Base-by-base conservation (phyloP, 2,329 filamentous ascomycete species). In the Claviceps sp. region DNA sequence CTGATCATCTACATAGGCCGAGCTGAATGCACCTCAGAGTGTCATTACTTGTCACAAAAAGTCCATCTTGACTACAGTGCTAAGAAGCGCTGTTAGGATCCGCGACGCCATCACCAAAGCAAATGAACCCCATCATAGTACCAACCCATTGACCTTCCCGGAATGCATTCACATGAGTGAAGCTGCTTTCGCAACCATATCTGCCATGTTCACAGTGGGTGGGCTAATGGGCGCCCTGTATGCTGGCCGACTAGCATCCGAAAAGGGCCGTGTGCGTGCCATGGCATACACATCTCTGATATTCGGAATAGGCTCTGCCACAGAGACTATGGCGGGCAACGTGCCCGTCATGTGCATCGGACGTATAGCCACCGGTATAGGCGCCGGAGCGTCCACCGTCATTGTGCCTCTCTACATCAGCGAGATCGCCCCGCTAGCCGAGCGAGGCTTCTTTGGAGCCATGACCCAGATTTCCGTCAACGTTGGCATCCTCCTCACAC, bases 401-500 rank as follows among this genome's bases (percentile, higher is more conserved):
- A 87, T 96, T 38, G 89, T 94, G 2, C 93, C 93, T 0, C 79
- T 98, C 20, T 98, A 95, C 72, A 89, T 98, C 59, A 90, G 89
- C 46, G 93, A 98, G 67, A 79, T 96, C 26, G 84, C 90, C 0
- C 93, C 91, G 4, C 81, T 81, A 0, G 71, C 74, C 16, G 78
- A 84, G 57, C 80, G 83, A 51, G 90, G 89, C 5, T 81, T 95
- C 56, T 97, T 95, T 62, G 81, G 81, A 13, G 76, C 79, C 52
- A 85, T 94, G 68, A 97, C 93, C 0, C 91, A 98, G 65, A 83
- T 97, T 62, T 90, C 89, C 68, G 90, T 90, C 72, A 97, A 97
- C 62, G 72, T 90, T 24, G 93, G 93, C 52, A 96, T 98, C 50
- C 70, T 98, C 44, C 70, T 81, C 26, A 84, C 90, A 0, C 93